Base-by-base conservation (phyloP, 805 yeast species). In the Candida verbasci region DNA sequence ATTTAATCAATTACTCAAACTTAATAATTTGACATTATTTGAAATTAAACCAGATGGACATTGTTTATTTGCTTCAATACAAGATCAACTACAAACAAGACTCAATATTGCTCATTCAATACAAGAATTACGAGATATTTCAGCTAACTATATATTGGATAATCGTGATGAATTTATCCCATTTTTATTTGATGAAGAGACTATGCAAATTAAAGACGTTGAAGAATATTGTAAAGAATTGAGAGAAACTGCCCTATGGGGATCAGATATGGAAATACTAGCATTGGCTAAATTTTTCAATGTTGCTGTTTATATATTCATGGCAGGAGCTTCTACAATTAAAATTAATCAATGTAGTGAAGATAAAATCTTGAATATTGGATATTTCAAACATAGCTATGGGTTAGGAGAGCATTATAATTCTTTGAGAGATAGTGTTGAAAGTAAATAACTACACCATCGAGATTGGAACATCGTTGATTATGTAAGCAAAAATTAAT, bases 381-480 rank as follows among this genome's bases (percentile, higher is more conserved):
- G 86, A 0, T 91, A 80, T 53, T 91, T 86, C 58, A 83, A 81
- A 56, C 93, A 88, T 53, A 75, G 78, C 11, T 91, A 78, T 56
- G 93, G 96, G 0, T 70, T 91, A 17, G 98, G 98, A 18, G 97
- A 89, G 61, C 98, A 91, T 62, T 91, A 91, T 60, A 91, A 91
- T 55, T 86, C 96, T 20, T 52, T 66, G 24, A 46, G 64, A 24
- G 55, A 53, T 31, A 18, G n/a, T 16, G 4, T 28, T 6, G 22
- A 20, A 20, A n/a, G n/a, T n/a, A n/a, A n/a, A n/a, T n/a, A n/a
- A n/a, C n/a, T n/a, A n/a, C n/a, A n/a, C n/a, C n/a, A n/a, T n/a
- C n/a, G n/a, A n/a, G n/a, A n/a, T n/a, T n/a, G n/a, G n/a, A n/a
- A n/a, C n/a, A n/a, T n/a, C n/a, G n/a, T n/a, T n/a, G n/a, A n/a